Evolutionary conservation across 805 yeast species (phyloP).

Genomic region (Metschnikowia colocasiae): DNA sequence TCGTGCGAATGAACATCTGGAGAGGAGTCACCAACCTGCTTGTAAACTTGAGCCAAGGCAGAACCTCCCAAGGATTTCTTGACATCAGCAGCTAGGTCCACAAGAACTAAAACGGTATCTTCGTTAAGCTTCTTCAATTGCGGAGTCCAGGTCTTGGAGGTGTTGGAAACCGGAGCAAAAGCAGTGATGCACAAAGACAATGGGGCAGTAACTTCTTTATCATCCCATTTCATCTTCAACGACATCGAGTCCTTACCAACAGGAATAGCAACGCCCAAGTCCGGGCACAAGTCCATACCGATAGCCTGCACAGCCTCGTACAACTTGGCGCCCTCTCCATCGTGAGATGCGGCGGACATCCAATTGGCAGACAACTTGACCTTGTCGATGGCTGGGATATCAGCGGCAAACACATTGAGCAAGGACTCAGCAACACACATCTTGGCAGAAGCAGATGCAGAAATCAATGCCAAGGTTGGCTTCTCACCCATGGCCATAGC

Average conservation of each 20-base stretch:
- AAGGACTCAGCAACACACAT: conserved; percentile 94
- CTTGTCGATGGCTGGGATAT: conserved; percentile 66
- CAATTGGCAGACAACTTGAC: conserved; percentile 94
- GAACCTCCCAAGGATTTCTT: conserved; percentile 81
- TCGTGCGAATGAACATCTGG: conserved; percentile 77
- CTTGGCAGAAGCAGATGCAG: conserved; percentile 88
- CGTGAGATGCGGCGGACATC: conserved; percentile 97
- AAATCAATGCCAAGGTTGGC: conserved; percentile 83
- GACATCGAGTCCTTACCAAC: conserved; percentile 99
- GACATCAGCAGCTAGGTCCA: conserved; percentile 64
- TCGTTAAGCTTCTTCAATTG: conserved; percentile 51
- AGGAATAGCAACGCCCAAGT: conserved; percentile 85
- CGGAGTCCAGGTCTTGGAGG: conserved; percentile 95
- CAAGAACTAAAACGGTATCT: conserved; percentile 66
- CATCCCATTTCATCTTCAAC: conserved; percentile 97
- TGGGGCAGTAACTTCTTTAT: conserved; percentile 93
- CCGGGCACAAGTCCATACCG: conserved; percentile 92
- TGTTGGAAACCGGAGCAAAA: conserved; percentile 80
- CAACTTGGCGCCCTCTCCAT: conserved; percentile 91
- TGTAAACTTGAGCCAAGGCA: conserved; percentile 89
- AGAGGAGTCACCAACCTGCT: conserved; percentile 74
- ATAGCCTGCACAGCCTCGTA: conserved; percentile 97
- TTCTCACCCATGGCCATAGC: conserved; percentile 97
- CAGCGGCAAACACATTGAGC: conserved; percentile 85
- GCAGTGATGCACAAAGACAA: conserved; percentile 87